Percentiles rank a stretch among this genome's conserved stretches.
Evolutionary conservation across 2,329 filamentous ascomycete genomes (phyloP).

Genomic region (Nigrospora sphaerica): DNA sequence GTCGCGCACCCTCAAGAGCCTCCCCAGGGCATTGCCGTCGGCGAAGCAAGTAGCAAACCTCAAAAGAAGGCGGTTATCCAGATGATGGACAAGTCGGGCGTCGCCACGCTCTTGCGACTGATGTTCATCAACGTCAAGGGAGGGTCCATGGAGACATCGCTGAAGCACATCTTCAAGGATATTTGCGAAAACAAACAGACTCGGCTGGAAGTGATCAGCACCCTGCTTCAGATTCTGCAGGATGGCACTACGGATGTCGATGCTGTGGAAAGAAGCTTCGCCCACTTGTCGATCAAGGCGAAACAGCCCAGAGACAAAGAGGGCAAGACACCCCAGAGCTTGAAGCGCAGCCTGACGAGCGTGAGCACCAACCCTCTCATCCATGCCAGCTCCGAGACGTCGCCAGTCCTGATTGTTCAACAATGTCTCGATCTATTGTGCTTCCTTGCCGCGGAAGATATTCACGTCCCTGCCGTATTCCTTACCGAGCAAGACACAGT

Average conservation of each 20-base stretch:
- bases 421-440: conserved; percentile 85
- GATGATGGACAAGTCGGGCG: conserved; percentile 92
- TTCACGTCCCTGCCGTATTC: conserved; percentile 85
- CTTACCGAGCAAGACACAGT: conserved; percentile 83
- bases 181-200: conserved; percentile 97
- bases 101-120: conserved; percentile 91
- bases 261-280: conserved; percentile 92
- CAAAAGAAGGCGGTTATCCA: conserved; percentile 81
- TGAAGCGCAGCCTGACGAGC: conserved; percentile 69
- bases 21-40: conserved; percentile 15
- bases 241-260: conserved; percentile 91
- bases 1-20: conserved; percentile 7
- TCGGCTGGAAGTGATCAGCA: conserved; percentile 86
- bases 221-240: conserved; percentile 86
- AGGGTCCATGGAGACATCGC: conserved; percentile 72
- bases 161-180: conserved; percentile 83
- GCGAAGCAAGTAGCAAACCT: conserved; percentile 47
- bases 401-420: conserved; percentile 89
- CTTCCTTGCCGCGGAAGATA: conserved; percentile 76
- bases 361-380: conserved; percentile 34
- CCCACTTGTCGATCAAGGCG: conserved; percentile 83
- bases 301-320: conserved; percentile 67
- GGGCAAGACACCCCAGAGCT: conserved; percentile 70
- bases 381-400: conserved; percentile 74
- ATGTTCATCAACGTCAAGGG: conserved; percentile 92